Evolutionary conservation across 2,329 filamentous ascomycete species (phyloP).

Genomic region (Thielaviopsis musarum): DNA sequence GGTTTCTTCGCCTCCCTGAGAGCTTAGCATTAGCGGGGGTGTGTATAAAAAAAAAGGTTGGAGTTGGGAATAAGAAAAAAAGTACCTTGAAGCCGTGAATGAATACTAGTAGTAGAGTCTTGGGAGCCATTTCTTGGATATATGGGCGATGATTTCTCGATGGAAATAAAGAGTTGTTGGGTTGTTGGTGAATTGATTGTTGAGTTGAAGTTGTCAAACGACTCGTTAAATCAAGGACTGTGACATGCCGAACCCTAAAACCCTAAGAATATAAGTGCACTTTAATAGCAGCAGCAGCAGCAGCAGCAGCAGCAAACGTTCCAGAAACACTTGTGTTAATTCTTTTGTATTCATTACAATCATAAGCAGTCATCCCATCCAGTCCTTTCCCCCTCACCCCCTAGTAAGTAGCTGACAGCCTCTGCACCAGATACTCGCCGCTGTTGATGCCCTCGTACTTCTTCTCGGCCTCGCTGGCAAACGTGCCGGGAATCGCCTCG

Average conservation of each 20-base stretch:
- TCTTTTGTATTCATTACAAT: background rate
- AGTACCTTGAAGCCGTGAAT: conserved; percentile 73
- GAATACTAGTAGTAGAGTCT: conserved; percentile 66
- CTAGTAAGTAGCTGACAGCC: conserved; percentile 58
- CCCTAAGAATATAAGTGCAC: background rate
- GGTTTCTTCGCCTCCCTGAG: conserved; percentile 57
- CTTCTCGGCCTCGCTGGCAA: conserved; percentile 43
- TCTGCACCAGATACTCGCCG: conserved; percentile 64
- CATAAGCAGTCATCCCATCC: background rate
- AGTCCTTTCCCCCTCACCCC: background rate
- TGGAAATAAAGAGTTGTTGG: background rate
- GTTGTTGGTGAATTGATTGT: background rate
- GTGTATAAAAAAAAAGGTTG: background rate
- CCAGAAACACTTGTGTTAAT: too few species aligned
- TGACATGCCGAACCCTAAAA: background rate
- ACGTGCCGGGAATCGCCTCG: conserved; percentile 69
- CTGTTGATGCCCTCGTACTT: conserved; percentile 67
- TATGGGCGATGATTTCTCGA: background rate
- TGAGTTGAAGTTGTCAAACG: background rate
- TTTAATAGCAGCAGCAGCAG: too few species aligned
- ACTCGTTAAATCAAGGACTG: background rate
- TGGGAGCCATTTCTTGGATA: conserved; percentile 37
- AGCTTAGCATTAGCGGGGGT: conserved; percentile 2
- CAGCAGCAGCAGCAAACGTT: too few species aligned
- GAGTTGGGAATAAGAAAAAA: background rate